Base-by-base conservation (phyloP, 2,329 filamentous ascomycete genomes). In the Xylariaceae sp. region DNA sequence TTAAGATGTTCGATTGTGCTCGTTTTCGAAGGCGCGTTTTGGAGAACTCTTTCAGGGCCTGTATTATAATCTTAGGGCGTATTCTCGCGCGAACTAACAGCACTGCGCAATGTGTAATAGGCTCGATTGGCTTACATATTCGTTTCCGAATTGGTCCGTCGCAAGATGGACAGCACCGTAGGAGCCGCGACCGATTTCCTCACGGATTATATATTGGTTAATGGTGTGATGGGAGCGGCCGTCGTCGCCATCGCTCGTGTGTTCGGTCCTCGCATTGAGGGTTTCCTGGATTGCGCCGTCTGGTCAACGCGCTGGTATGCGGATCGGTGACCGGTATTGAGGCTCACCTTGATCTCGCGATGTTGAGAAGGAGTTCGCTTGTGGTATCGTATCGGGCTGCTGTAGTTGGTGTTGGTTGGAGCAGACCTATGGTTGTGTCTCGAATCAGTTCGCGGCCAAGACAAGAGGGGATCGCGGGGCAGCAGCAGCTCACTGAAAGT, bases 31-130 rank as follows among this genome's bases (percentile, higher is more conserved):
- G 67, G 22, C 89, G 79, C 2, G 84, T 78, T 57, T 98, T 98
- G 39, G 90, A 96, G 61, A 98, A 96, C 54, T 96, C 89, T 60
- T 98, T 98, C 55, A 96, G 77, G 37, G 92, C 90, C 89, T 94
- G 53, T 25, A 14, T 35, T 30, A 33, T 33, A 40, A 46, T 41
- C 32, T 51, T 36, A 42, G 47, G 38, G 37, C n/a, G n/a, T n/a
- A n/a, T n/a, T 31, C 19, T 34, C 34, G 27, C 31, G 16, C 18
- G 16, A 21, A 23, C 11, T 15, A 28, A 25, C 15, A 19, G 16
- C 18, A n/a, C n/a, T n/a, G n/a, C n/a, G n/a, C n/a, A n/a, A n/a
- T n/a, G n/a, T n/a, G n/a, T n/a, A n/a, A n/a, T n/a, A 24, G 16
- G 18, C 8, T 24, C 5, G 17, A 12, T 37, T 29, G 32, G 52